A percentile compares a stretch with the other conserved stretches of the same genome.
Evolutionary conservation across 495 filamentous ascomycete species (phyloP).

Genomic region (Halenospora varia): DNA sequence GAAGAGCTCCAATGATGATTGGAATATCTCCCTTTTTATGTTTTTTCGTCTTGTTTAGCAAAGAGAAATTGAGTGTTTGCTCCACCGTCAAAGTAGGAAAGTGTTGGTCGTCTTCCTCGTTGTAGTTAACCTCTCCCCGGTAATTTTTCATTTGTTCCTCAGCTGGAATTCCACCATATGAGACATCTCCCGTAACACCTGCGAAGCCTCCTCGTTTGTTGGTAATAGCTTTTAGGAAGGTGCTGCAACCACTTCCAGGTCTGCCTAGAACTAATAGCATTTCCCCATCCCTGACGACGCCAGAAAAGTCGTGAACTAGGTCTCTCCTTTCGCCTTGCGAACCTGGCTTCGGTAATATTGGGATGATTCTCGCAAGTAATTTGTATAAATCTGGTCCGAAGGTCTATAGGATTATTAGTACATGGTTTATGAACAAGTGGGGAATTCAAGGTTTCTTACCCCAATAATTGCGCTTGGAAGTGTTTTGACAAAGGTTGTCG

Average conservation of each 20-base stretch:
- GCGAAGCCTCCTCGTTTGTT: slow-evolving; percentile 66
- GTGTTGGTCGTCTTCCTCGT: slow-evolving; percentile 77
- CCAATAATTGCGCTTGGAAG: slow-evolving; percentile 69
- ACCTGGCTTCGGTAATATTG: slow-evolving; percentile 47
- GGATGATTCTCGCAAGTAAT: slow-evolving; percentile 60
- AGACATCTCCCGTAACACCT: slow-evolving; percentile 65
- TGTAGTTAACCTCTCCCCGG: slow-evolving; percentile 79
- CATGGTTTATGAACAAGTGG: background rate
- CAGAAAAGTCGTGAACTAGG: slow-evolving; percentile 72
- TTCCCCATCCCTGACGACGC: slow-evolving; percentile 63
- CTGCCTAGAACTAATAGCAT: slow-evolving; percentile 84
- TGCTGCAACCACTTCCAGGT: slow-evolving; percentile 76
- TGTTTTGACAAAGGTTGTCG: slow-evolving; percentile 65
- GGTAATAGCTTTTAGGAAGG: slow-evolving; percentile 73
- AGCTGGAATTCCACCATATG: slow-evolving; percentile 72
- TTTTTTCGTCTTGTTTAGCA: slow-evolving; percentile 81
- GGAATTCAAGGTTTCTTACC: slow-evolving; percentile 51
- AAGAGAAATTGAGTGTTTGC: slow-evolving; percentile 71
- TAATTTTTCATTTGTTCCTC: slow-evolving; percentile 64
- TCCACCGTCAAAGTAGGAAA: slow-evolving; percentile 73
- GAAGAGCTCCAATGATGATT: slow-evolving; percentile 57
- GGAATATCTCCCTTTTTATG: slow-evolving; percentile 61
- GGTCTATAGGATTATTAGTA: slow-evolving; percentile 42
- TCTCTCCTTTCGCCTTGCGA: slow-evolving; percentile 47
- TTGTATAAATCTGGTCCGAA: slow-evolving; percentile 81